phyloP scores from a whole-genome alignment of 1,284 basidiomycete genomes.

The Ganoderma multipileum region DNA sequence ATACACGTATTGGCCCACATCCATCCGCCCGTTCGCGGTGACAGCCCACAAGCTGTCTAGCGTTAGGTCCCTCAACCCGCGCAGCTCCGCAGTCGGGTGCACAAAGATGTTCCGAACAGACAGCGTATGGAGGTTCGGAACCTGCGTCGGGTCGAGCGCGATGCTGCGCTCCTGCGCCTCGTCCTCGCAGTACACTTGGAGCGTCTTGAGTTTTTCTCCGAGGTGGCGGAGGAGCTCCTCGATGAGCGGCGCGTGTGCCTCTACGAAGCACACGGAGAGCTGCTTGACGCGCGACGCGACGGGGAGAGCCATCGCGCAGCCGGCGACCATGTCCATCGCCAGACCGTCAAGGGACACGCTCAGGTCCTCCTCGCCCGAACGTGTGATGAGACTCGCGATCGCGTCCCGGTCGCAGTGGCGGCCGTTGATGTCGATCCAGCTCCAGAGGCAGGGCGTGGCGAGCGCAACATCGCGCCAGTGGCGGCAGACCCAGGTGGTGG shows the following conservation, averaged over 20 bases:
- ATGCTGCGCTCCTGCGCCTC: background rate
- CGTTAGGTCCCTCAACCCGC: constrained; percentile 6
- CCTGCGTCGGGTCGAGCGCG: background rate
- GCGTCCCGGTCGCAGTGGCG: constrained; percentile 13
- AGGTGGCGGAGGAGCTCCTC: constrained; percentile 4
- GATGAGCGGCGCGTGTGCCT: constrained; percentile 8
- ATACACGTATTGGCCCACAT: constrained; percentile 7
- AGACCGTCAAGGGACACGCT: constrained; percentile 10
- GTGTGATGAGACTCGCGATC: constrained; percentile 11
- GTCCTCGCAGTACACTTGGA: constrained; percentile 8
- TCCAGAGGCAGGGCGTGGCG: constrained; percentile 14
- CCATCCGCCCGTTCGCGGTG: background rate
- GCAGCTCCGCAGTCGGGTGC: background rate
- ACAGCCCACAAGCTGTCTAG: constrained; percentile 7
- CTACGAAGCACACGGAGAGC: constrained; percentile 7
- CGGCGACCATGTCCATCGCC: constrained; percentile 11
- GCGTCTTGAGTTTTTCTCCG: constrained; percentile 5
- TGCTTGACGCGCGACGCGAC: constrained; percentile 6
- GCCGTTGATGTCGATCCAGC: constrained; percentile 13
- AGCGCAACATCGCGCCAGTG: constrained; percentile 17
- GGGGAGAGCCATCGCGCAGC: constrained; percentile 12
- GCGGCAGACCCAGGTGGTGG: constrained; percentile 14
- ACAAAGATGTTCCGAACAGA: constrained; percentile 8
- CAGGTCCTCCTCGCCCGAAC: constrained; percentile 3
- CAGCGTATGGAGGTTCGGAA: constrained; percentile 8